Evolutionary conservation across 2,329 filamentous ascomycete species (phyloP), one percentile per base, ranked within the genome.

Genomic region (Penicillium sp.): DNA sequence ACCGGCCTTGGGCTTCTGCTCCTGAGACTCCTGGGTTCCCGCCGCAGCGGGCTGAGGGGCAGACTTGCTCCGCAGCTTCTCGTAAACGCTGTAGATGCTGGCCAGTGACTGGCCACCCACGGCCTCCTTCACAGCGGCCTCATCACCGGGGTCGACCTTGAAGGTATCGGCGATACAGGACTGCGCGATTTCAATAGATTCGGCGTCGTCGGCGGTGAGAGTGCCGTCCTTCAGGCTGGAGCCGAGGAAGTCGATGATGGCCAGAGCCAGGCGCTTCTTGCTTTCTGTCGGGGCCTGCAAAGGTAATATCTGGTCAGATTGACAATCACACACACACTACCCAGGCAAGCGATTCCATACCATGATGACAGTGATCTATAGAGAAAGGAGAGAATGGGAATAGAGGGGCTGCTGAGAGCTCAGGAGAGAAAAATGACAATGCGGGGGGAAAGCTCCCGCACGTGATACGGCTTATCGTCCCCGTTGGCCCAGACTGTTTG

Each of bases 161-260:
- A 98, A 99, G 68, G 90, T 90, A 76, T 98, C 94, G 68, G 89
- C 86, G 77, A 99, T 98, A 81, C 94, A 97, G 80, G 93, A 93
- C 75, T 90, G 85, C 67, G 95, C 95, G 54, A 99, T 89, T 75
- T 99, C 95, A 76, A 99, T 90, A 64, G 90, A 94, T 74, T 99
- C 95, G 68, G 89, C 87, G 77, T 99, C 94, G 70, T 98, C 95
- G 70, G 89, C 81, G 55, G 89, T 85, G 60, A 99, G 86, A 47
- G 92, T 96, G 71, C 95, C 95, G 76, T 99, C 95, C 63, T 87
- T 89, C 69, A 92, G 82, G 48, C 92, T 96, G 60, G 86, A 88
- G 70, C 86, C 86, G 62, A 99, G 89, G 83, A 96, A 99, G 81
- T 98, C 92, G 82, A 96, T 92, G 78, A 99, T 94, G 70, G 95